Evolutionary conservation across 257 asterid genomes (phyloP), one percentile per base, ranked within the genome.

Genomic region (Gentiana dahurica): DNA sequence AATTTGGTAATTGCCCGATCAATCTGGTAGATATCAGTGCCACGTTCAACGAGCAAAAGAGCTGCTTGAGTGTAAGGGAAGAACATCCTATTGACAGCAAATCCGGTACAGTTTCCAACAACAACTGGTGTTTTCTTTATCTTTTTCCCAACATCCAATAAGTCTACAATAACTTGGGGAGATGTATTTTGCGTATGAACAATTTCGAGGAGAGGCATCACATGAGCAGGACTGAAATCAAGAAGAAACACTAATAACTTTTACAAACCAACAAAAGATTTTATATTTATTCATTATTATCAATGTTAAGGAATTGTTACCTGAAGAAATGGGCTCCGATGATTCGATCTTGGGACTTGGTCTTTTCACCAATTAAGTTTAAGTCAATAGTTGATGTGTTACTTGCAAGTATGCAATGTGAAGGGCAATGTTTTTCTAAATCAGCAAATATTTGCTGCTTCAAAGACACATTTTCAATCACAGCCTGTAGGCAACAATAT

Each of bases 311-410:
- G 48, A 6, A 7, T 11, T 10, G 39, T 57, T 62, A 88, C 99
- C 99, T 92, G 89, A 92, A 92, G 73, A 92, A 92, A 65, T 92
- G 99, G 64, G 99, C 95, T 65, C 99, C 99, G 15, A 88, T 73
- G 37, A 88, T 85, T 55, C 97, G 94, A 72, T 88, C 94, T 4
- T 72, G 83, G 46, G 95, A 85, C 69, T 61, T 85, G 6, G 85
- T 92, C 71, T 81, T 85, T 73, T 83, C 94, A 41, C 95, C 94
- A 55, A 88, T 92, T 51, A 88, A 76, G 57, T 81, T 68, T 51
- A 92, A 82, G 72, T 92, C 95, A 60, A 92, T 92, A 9, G 99
- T 88, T 45, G 97, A 92, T 36, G 97, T 92, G 66, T 85, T 92
- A 49, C 94, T 92, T 12, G 87, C 94, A 57, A 92, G 97, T 57